Evolutionary conservation across 2,329 filamentous ascomycete genomes (phyloP), one percentile per base, ranked within the genome.

Genomic region (Endoconidiophora laricicola): DNA sequence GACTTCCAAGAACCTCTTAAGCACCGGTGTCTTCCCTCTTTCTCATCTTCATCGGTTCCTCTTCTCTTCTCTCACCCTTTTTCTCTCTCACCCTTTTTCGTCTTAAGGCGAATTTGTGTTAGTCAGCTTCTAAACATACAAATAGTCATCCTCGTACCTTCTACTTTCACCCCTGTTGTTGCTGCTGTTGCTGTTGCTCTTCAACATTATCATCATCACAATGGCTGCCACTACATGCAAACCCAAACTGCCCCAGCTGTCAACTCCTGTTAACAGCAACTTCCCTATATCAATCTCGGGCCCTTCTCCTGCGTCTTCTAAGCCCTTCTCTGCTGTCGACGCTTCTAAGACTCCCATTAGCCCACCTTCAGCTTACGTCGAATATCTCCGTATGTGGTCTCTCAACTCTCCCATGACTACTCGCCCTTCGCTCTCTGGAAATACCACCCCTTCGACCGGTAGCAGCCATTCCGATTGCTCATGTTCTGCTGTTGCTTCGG

Each of bases 321-420:
- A 64, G 52, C 65, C 61, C 55, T 66, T 65, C 55, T 64, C 67
- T 6, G 68, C 67, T 6, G 48, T 33, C 22, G 69, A 70, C 51
- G 72, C 74, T 58, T 76, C 88, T 69, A 90, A 88, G 66, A 95
- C 88, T 3, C 88, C 88, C 45, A 94, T 96, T 63, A 93, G 84
- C 47, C 90, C 90, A 48, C 90, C 90, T 2, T 72, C 76, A 20
- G 88, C 90, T 52, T 96, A 96, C 62, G 82, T 86, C 57, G 87
- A 96, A 60, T 96, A 95, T 61, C 79, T 96, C 55, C 90, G 87
- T 66, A 79, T 81, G 54, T 78, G 93, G 66, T 81, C 81, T 16
- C 71, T 87, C 52, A 77, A 79, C 60, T 86, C 81, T 55, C 83
- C 84, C 6, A 66, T 76, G 44, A 70, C 76, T 44, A 59, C 58